phyloP scores from a whole-genome alignment of 371 early-diverging fungal genomes.

The Apophysomyces trapeziformis region DNA sequence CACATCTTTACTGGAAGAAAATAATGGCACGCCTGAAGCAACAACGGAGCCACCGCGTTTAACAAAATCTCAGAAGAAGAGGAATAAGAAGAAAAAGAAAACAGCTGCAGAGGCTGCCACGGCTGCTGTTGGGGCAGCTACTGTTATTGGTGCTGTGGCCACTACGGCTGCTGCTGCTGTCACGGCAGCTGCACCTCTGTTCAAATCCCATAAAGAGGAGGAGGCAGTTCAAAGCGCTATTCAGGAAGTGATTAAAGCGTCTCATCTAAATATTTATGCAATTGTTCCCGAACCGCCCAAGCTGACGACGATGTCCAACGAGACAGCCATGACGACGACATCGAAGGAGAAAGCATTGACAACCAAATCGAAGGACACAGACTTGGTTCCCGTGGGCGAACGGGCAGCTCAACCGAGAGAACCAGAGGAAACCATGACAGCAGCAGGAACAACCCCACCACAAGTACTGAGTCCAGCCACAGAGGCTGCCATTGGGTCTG shows the following conservation, averaged over 20 bases:
- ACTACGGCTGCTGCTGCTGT: background rate
- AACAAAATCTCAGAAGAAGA: background rate
- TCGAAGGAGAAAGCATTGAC: background rate
- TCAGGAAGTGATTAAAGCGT: background rate
- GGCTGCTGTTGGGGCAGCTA: background rate
- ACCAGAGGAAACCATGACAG: too few species aligned
- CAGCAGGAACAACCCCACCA: too few species aligned
- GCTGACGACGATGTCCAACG: too few species aligned
- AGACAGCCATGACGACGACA: background rate
- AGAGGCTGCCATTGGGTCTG: too few species aligned
- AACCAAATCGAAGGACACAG: background rate
- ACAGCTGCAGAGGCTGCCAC: background rate
- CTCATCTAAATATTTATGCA: background rate
- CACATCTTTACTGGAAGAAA: background rate
- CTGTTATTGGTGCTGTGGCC: too few species aligned
- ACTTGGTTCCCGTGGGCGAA: too few species aligned
- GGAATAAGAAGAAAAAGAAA: slow-evolving; percentile 7
- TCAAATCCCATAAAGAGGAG: background rate
- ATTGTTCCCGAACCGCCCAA: background rate
- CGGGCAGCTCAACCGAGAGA: too few species aligned
- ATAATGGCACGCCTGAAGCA: too few species aligned
- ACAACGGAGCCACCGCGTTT: too few species aligned
- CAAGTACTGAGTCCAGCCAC: too few species aligned
- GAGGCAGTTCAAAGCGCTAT: background rate
- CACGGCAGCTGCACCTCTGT: background rate